These are phyloP conservation scores for Lagenidium sp. DNA, from an alignment of 352 stramenopile species.

Conservation along the genomic window DNA sequence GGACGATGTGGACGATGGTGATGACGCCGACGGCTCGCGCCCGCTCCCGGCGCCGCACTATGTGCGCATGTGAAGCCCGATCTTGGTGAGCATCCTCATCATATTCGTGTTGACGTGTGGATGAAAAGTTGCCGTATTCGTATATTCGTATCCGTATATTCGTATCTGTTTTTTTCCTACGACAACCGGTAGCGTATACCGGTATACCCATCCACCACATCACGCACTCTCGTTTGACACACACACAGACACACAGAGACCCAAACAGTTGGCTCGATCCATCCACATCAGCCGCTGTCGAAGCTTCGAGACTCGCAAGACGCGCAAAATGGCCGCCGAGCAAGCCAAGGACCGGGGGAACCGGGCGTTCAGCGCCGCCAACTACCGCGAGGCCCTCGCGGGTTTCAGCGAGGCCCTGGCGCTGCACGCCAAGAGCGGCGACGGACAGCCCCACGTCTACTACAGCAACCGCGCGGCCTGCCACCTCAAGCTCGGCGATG, in stretches of 20 bases:
- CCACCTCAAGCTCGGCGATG: constrained; percentile 74
- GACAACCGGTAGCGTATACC: no score
- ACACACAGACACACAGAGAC: no score
- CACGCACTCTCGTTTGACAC: no score
- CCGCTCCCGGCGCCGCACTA: no score
- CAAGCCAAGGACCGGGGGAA: constrained; percentile 87
- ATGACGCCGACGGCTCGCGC: not conserved
- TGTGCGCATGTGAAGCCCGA: not conserved
- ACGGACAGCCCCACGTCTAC: constrained; percentile 38
- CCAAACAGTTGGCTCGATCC: not conserved
- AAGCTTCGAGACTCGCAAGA: constrained; percentile 5
- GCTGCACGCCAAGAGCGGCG: constrained; percentile 25
- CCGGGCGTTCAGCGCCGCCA: constrained; percentile 55
- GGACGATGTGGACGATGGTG: not conserved
- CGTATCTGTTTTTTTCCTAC: no score
- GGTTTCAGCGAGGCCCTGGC: constrained; percentile 77
- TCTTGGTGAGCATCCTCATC: not conserved
- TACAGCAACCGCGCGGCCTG: constrained; percentile 80
- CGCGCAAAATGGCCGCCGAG: constrained; percentile 66
- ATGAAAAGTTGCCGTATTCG: no score
- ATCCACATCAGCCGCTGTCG: constrained; percentile 1
- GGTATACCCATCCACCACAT: no score
- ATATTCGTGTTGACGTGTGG: no score
- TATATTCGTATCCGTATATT: no score
- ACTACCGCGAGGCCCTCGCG: constrained; percentile 56